Conservation (phyloP, 176 grass and related monocot genomes). For the Melocanna baccifera region DNA sequence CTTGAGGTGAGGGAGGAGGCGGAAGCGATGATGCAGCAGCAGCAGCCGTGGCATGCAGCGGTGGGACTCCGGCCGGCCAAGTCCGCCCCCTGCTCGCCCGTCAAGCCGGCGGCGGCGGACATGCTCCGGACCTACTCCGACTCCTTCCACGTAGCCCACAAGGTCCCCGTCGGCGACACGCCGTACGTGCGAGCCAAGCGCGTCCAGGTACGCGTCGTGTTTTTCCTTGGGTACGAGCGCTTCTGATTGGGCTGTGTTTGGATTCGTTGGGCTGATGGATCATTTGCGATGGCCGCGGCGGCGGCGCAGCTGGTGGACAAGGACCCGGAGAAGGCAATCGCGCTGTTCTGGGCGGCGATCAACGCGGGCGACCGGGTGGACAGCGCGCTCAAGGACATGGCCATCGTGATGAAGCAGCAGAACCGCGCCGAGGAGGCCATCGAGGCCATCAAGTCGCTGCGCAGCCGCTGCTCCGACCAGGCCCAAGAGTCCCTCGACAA, state of each 20-base stretch:
- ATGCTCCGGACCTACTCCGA: conserved; percentile 56
- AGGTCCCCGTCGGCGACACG: conserved; percentile 86
- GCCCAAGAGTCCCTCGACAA: conserved; percentile 97
- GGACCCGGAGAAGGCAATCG: conserved; percentile 86
- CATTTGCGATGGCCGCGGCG: neutral
- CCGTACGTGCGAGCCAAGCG: conserved; percentile 89
- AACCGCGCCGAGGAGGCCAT: conserved; percentile 96
- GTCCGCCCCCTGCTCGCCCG: conserved; percentile 72
- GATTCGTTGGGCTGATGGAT: neutral
- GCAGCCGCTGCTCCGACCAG: conserved; percentile 82
- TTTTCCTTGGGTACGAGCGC: neutral
- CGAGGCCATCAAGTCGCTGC: conserved; percentile 95
- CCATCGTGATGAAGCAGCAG: conserved; percentile 99
- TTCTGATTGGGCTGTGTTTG: neutral
- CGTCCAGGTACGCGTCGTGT: conserved; percentile 62
- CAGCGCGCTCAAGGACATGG: conserved; percentile 99
- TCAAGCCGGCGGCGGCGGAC: conserved; percentile 35
- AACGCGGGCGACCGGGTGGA: conserved; percentile 86
- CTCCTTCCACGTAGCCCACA: conserved; percentile 82
- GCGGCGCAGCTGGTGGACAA: conserved; percentile 79
- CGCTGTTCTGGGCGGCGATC: conserved; percentile 90
- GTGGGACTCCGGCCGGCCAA: conserved; percentile 48
- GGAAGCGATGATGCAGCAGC: conserved; percentile 42
- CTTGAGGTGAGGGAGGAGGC: conserved; percentile 23
- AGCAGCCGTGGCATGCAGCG: conserved; percentile 42